These are phyloP conservation scores for Scheffersomyces segobiensis DNA, from an alignment of 1,139 yeast species.

Conservation along the genomic window DNA sequence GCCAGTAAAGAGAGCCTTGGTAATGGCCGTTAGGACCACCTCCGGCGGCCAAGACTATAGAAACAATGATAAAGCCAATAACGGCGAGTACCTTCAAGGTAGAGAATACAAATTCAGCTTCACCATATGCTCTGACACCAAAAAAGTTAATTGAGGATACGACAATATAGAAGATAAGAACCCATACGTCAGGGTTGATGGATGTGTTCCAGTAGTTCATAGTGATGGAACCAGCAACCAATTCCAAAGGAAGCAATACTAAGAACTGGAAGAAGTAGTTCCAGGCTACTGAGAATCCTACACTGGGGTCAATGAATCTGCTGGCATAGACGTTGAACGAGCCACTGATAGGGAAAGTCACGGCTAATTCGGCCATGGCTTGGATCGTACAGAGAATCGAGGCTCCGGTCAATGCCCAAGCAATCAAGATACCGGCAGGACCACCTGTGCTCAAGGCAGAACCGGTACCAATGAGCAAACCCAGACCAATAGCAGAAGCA, in stretches of 20 bases:
- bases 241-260: constrained; percentile 31
- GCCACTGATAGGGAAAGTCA: constrained; percentile 35
- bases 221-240: constrained; percentile 34
- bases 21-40: constrained; percentile 30
- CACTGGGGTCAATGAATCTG: constrained; percentile 34
- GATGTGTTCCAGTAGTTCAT: constrained; percentile 30
- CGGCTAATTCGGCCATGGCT: constrained; percentile 36
- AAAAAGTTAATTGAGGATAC: constrained; percentile 33
- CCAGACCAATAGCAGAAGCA: constrained; percentile 36
- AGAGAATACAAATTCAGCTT: constrained; percentile 34
- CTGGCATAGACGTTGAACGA: constrained; percentile 34
- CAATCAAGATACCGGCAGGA: constrained; percentile 58
- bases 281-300: constrained; percentile 39
- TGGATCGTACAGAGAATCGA: constrained; percentile 34
- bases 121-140: constrained; percentile 37
- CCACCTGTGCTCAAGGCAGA: constrained; percentile 47
- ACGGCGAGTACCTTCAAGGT: constrained; percentile 33
- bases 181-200: constrained; percentile 35
- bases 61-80: constrained; percentile 30
- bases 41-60: constrained; percentile 32
- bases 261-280: constrained; percentile 30
- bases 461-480: constrained; percentile 26
- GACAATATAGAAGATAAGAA: constrained; percentile 27
- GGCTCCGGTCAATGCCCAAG: constrained; percentile 31
- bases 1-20: constrained; percentile 29